phyloP scores from a whole-genome alignment of 1,284 basidiomycete genomes.

The Anthracocystis walkeri region DNA sequence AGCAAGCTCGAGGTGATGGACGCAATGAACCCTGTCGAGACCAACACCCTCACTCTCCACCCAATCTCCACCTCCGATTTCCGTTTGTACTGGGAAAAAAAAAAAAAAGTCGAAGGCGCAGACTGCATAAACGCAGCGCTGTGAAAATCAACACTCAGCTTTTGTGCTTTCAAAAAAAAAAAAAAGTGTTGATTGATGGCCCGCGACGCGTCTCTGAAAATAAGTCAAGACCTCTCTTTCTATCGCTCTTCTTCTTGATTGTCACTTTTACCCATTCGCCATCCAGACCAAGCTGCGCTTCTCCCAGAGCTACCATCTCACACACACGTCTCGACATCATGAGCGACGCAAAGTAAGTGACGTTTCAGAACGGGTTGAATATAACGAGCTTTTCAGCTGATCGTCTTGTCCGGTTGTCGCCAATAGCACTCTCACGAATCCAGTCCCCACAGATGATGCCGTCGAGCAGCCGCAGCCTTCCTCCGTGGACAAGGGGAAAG shows the following conservation, averaged over 20 bases:
- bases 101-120: background rate
- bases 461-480: constrained; percentile 18
- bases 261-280: background rate
- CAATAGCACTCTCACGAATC: constrained; percentile 13
- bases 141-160: background rate
- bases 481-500: constrained; percentile 49
- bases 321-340: constrained; percentile 2
- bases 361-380: background rate
- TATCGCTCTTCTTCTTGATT: background rate
- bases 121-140: too few species aligned
- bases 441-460: constrained; percentile 7
- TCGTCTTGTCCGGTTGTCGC: background rate
- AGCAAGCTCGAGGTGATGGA: constrained; percentile 4
- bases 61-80: constrained; percentile 20
- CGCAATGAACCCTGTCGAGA: constrained; percentile 3
- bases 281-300: background rate
- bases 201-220: constrained; percentile 3
- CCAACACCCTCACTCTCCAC: constrained; percentile 11
- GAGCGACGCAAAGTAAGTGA: constrained; percentile 20
- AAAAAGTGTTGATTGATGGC: constrained; percentile 4
- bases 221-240: background rate
- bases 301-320: background rate
- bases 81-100: background rate
- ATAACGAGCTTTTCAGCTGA: background rate
- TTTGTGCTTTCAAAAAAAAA: background rate